Evolutionary conservation across 805 yeast species (phyloP).

Genomic region (Metschnikowia borealis): DNA sequence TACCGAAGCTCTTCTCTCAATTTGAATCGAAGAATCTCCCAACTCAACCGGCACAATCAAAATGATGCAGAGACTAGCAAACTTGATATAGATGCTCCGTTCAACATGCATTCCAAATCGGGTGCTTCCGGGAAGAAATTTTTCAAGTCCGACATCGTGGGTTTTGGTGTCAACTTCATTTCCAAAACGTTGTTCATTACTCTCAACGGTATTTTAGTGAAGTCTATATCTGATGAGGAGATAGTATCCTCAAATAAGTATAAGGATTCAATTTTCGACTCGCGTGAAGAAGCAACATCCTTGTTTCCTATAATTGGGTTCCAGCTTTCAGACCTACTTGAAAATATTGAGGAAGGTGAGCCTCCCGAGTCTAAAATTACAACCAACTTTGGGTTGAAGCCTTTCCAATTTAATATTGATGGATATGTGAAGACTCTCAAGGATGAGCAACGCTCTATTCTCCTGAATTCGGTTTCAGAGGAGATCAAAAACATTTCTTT

Average conservation of each 20-base stretch:
- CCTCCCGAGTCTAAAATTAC: slow-evolving; percentile 25
- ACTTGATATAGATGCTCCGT: slow-evolving; percentile 34
- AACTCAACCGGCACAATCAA: slow-evolving; percentile 23
- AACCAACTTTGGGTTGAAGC: slow-evolving; percentile 55
- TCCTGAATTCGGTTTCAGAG: slow-evolving; percentile 6
- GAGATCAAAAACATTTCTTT: slow-evolving; percentile 2
- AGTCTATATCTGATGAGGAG: slow-evolving; percentile 13
- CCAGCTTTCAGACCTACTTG: slow-evolving; percentile 10
- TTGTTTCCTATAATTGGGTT: slow-evolving; percentile 19
- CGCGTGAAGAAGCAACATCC: slow-evolving; percentile 12
- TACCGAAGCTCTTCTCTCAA: slow-evolving; percentile 31
- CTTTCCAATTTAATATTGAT: slow-evolving; percentile 59
- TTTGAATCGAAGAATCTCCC: slow-evolving; percentile 34
- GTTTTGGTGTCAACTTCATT: slow-evolving; percentile 76
- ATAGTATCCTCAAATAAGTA: slow-evolving; percentile 30
- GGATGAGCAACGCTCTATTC: slow-evolving; percentile 5
- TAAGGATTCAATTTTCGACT: slow-evolving; percentile 32
- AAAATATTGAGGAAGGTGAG: slow-evolving; percentile 1
- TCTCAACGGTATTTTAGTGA: slow-evolving; percentile 61
- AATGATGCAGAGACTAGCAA: slow-evolving; percentile 32
- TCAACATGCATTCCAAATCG: slow-evolving; percentile 22
- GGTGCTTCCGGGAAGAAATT: slow-evolving; percentile 29
- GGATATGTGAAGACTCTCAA: slow-evolving; percentile 49
- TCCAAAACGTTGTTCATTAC: slow-evolving; percentile 68
- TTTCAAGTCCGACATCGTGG: slow-evolving; percentile 58